These are phyloP conservation scores for Dendryphion nanum DNA, from an alignment of 2,329 filamentous ascomycete genomes.

Conservation along the genomic window DNA sequence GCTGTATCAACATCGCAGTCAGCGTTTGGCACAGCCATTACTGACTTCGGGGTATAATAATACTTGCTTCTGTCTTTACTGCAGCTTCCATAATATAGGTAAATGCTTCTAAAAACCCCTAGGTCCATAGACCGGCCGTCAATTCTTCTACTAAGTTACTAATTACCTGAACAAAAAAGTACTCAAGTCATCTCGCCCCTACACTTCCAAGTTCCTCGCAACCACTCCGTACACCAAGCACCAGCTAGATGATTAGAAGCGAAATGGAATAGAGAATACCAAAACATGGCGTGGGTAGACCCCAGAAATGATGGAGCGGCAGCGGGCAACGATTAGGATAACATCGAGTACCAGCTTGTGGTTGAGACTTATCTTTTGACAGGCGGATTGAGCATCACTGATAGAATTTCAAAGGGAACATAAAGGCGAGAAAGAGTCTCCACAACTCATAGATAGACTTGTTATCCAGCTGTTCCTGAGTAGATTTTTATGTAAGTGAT, in stretches of 20 bases:
- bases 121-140: too few species aligned
- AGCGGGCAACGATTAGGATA: neutral
- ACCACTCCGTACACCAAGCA: neutral
- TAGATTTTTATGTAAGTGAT: neutral
- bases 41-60: too few species aligned
- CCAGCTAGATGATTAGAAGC: neutral
- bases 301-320: neutral
- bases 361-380: neutral
- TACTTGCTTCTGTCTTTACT: too few species aligned
- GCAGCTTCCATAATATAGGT: too few species aligned
- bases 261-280: neutral
- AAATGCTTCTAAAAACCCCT: too few species aligned
- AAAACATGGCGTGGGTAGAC: neutral
- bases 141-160: too few species aligned
- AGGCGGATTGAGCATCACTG: neutral
- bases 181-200: conserved; percentile 1
- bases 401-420: neutral
- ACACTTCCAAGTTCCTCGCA: neutral
- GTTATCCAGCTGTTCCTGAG: neutral
- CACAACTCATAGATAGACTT: neutral
- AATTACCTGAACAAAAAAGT: conserved; percentile 12
- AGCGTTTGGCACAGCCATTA: too few species aligned
- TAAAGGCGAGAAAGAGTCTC: neutral
- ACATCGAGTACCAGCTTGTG: neutral
- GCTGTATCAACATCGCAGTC: too few species aligned